Evolutionary conservation across 495 filamentous ascomycete species (phyloP).

Genomic region (Penicillium tannophilum): DNA sequence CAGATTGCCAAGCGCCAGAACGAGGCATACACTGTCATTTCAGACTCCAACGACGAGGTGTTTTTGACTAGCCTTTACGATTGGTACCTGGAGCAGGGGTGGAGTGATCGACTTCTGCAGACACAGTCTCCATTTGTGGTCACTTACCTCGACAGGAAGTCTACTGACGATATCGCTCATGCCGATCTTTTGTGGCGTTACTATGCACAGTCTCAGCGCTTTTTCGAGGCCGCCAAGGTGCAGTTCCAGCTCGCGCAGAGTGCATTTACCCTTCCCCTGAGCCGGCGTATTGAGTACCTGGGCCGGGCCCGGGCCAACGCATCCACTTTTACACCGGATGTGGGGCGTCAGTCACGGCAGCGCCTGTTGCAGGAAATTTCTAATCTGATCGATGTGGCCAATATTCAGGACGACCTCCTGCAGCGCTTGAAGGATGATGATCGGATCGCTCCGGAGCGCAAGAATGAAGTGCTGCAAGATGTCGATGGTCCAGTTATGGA

Average conservation of each 20-base stretch:
- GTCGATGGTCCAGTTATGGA: slow-evolving; percentile 75
- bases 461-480: slow-evolving; percentile 58
- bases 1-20: slow-evolving; percentile 71
- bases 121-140: slow-evolving; percentile 82
- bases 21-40: slow-evolving; percentile 86
- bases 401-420: slow-evolving; percentile 90
- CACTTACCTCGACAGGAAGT: slow-evolving; percentile 78
- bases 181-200: slow-evolving; percentile 94
- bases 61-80: slow-evolving; percentile 95
- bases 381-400: slow-evolving; percentile 87
- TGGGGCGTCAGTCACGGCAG: slow-evolving; percentile 74
- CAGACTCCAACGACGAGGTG: slow-evolving; percentile 82
- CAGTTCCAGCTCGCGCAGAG: slow-evolving; percentile 83
- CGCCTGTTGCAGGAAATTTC: slow-evolving; percentile 77
- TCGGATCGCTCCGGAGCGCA: slow-evolving; percentile 62
- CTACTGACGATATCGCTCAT: slow-evolving; percentile 65
- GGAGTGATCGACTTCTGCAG: slow-evolving; percentile 79
- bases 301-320: slow-evolving; percentile 86
- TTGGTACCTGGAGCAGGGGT: slow-evolving; percentile 86
- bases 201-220: slow-evolving; percentile 75
- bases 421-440: slow-evolving; percentile 73
- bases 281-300: slow-evolving; percentile 83
- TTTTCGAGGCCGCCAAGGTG: slow-evolving; percentile 82
- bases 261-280: slow-evolving; percentile 71
- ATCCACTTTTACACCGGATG: slow-evolving; percentile 68